These are phyloP conservation scores for Candida albicans DNA, from an alignment of 1,139 yeast genomes.

Conservation along the genomic window DNA sequence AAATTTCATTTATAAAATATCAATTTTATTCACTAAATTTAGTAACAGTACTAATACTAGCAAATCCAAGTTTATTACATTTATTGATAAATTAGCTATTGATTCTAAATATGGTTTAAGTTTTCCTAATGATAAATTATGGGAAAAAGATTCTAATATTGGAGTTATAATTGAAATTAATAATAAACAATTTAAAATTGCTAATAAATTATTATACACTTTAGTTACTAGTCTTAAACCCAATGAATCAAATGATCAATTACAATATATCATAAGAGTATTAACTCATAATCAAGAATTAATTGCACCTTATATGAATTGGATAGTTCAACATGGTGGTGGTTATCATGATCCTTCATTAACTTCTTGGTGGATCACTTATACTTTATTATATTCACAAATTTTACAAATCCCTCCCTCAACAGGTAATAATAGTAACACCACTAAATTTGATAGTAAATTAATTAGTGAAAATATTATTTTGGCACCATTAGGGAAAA, in stretches of 20 bases:
- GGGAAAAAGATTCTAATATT: conserved; percentile 33
- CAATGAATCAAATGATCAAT: conserved; percentile 70
- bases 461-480: conserved; percentile 53
- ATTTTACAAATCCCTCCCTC: conserved; percentile 60
- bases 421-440: conserved; percentile 10
- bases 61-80: conserved; percentile 34
- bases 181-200: conserved; percentile 52
- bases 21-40: conserved; percentile 47
- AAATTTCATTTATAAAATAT: conserved; percentile 61
- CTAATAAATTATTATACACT: conserved; percentile 67
- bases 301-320: conserved; percentile 67
- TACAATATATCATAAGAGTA: conserved; percentile 54
- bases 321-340: conserved; percentile 52
- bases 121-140: conserved; percentile 60
- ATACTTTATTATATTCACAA: conserved; percentile 59
- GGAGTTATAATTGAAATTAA: conserved; percentile 39
- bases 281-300: conserved; percentile 64
- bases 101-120: conserved; percentile 60
- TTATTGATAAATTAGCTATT: conserved; percentile 52
- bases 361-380: conserved; percentile 82
- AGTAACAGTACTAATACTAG: conserved; percentile 20
- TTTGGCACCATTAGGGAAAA: conserved; percentile 66
- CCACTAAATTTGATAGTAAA: conserved; percentile 17
- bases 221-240: conserved; percentile 71
- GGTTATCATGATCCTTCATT: conserved; percentile 70